These are phyloP conservation scores for Citrullus amarus DNA, from an alignment of 306 rosid species.

Conservation along the genomic window DNA sequence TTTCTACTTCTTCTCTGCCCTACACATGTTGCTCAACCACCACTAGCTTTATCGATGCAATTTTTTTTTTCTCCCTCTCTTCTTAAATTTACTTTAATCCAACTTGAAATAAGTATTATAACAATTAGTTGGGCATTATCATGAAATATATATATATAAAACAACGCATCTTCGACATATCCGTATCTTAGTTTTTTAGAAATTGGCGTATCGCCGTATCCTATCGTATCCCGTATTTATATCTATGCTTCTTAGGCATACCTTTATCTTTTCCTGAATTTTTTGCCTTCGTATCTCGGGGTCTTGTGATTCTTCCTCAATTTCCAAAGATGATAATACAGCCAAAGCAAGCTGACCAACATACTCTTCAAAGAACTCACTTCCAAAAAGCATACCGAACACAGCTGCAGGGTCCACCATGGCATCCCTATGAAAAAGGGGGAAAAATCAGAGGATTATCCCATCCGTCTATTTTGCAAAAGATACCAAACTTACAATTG, in stretches of 20 bases:
- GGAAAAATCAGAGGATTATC: background rate
- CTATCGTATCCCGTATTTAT: no score
- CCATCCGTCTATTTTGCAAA: background rate
- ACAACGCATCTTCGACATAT: no score
- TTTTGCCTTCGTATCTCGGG: slow-evolving; percentile 40
- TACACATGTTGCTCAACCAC: no score
- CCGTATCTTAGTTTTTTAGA: no score
- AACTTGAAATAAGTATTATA: no score
- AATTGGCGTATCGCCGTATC: no score
- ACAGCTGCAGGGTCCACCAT: slow-evolving; percentile 88
- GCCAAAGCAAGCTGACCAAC: slow-evolving; percentile 83
- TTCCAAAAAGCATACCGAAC: slow-evolving; percentile 97
- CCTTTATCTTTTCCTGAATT: slow-evolving; percentile 64
- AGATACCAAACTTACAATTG: background rate
- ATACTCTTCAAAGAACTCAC: slow-evolving; percentile 77
- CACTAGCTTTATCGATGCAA: no score
- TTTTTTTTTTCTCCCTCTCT: no score
- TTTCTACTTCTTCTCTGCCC: no score
- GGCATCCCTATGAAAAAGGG: slow-evolving; percentile 42
- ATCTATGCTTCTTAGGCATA: background rate
- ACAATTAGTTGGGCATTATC: no score
- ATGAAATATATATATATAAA: no score
- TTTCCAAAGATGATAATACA: slow-evolving; percentile 46
- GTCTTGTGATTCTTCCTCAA: slow-evolving; percentile 43
- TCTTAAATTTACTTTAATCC: no score